phyloP scores from a whole-genome alignment of 2,329 filamentous ascomycete species.

The Zymoseptoria ardabiliae region DNA sequence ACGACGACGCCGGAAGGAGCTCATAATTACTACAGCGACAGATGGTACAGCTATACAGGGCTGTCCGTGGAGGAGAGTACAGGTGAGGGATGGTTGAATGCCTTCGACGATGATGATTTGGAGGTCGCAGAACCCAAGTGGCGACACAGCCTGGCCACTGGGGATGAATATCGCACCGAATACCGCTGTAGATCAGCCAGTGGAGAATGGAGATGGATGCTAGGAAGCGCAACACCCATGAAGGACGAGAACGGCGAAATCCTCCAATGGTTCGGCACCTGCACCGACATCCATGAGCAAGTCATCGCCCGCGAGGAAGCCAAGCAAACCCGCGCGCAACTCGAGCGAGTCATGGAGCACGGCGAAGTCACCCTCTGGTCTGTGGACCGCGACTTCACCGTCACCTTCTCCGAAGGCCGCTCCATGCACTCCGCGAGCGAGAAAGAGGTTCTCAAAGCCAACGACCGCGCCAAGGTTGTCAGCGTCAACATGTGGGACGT shows the following conservation, averaged over 20 bases:
- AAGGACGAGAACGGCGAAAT: constrained; percentile 60
- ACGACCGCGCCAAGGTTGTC: constrained; percentile 29
- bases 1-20: constrained; percentile 56
- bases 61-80: constrained; percentile 55
- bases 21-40: constrained; percentile 60
- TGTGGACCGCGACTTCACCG: constrained; percentile 52
- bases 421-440: constrained; percentile 29
- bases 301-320: constrained; percentile 61
- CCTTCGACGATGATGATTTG: constrained; percentile 66
- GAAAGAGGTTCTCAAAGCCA: background rate
- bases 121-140: constrained; percentile 49
- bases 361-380: constrained; percentile 71
- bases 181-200: constrained; percentile 61
- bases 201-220: constrained; percentile 72
- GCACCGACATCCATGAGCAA: constrained; percentile 70
- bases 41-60: constrained; percentile 77
- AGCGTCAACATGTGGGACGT: constrained; percentile 59
- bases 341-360: constrained; percentile 66
- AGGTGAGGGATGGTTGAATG: constrained; percentile 54
- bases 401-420: constrained; percentile 64
- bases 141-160: constrained; percentile 57
- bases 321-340: constrained; percentile 59
- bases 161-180: constrained; percentile 61
- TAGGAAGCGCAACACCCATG: constrained; percentile 61
- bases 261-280: constrained; percentile 76